phyloP scores from a whole-genome alignment of 1,139 yeast species.

The Kodamaea ohmeri region DNA sequence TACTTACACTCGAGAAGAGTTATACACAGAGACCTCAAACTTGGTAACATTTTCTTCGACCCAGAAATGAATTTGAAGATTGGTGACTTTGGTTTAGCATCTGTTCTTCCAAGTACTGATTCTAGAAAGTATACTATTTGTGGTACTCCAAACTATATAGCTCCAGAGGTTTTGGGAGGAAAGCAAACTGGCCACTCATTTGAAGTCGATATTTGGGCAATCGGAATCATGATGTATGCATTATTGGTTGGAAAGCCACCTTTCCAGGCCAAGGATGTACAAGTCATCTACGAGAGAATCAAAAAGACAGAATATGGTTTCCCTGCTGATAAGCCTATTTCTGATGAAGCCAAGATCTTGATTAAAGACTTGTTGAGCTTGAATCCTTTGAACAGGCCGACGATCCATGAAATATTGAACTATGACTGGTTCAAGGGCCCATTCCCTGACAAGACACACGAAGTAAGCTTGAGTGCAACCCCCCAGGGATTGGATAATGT shows the following conservation, averaged over 20 bases:
- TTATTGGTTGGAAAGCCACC: slow-evolving; percentile 93
- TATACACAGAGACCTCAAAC: slow-evolving; percentile 92
- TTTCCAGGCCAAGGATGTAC: slow-evolving; percentile 93
- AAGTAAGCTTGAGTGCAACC: slow-evolving; percentile 54
- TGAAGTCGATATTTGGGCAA: slow-evolving; percentile 96
- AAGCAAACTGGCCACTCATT: slow-evolving; percentile 86
- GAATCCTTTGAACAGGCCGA: slow-evolving; percentile 81
- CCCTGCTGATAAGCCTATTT: slow-evolving; percentile 70
- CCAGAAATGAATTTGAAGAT: slow-evolving; percentile 89
- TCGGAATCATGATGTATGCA: slow-evolving; percentile 94
- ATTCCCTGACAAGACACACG: slow-evolving; percentile 73
- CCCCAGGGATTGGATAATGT: slow-evolving; percentile 58
- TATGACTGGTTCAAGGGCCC: slow-evolving; percentile 85
- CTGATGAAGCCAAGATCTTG: slow-evolving; percentile 68
- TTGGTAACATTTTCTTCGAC: slow-evolving; percentile 92
- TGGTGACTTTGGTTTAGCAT: slow-evolving; percentile 96
- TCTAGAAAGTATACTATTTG: slow-evolving; percentile 90
- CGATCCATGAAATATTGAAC: slow-evolving; percentile 71
- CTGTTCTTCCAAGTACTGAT: slow-evolving; percentile 64
- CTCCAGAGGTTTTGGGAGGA: slow-evolving; percentile 93
- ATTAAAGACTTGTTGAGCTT: slow-evolving; percentile 71
- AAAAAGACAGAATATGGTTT: slow-evolving; percentile 77
- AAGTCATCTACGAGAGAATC: slow-evolving; percentile 88
- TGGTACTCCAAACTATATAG: slow-evolving; percentile 97
- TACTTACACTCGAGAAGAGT: slow-evolving; percentile 90